phyloP scores from a whole-genome alignment of 2,329 filamentous ascomycete genomes.

The Cladosporium sp. region DNA sequence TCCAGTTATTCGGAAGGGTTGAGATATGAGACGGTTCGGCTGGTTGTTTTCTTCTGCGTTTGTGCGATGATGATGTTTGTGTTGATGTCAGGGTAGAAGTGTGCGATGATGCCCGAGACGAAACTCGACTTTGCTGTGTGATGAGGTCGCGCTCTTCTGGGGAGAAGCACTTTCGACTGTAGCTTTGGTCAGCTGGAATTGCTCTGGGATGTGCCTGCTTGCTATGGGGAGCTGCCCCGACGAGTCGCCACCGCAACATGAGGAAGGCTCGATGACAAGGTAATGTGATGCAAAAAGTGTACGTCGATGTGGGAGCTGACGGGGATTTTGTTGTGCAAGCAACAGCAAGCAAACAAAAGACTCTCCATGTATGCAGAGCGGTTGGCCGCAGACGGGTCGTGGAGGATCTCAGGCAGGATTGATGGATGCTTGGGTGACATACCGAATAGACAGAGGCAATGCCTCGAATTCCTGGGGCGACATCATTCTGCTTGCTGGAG shows the following conservation, averaged over 20 bases:
- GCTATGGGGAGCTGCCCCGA: neutral
- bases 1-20: constrained; percentile 12
- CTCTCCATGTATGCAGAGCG: constrained; percentile 12
- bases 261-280: constrained; percentile 1
- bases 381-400: constrained; percentile 13
- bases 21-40: constrained; percentile 11
- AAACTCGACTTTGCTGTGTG: constrained; percentile 42
- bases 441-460: constrained; percentile 42
- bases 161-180: constrained; percentile 65
- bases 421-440: constrained; percentile 22
- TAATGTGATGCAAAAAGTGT: too few species aligned
- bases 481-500: constrained; percentile 8
- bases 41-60: constrained; percentile 17
- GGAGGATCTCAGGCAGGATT: neutral
- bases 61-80: constrained; percentile 27
- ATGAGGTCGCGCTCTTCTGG: constrained; percentile 67
- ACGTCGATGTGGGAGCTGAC: neutral
- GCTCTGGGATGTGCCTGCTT: neutral
- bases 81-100: neutral
- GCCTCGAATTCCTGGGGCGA: constrained; percentile 38
- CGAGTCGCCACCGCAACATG: neutral
- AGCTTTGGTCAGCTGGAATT: constrained; percentile 16
- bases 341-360: constrained; percentile 8
- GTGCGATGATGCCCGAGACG: constrained; percentile 28
- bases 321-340: neutral